These are phyloP conservation scores for Mallotus repandus DNA, from an alignment of 441 rosid genomes.

Conservation along the genomic window DNA sequence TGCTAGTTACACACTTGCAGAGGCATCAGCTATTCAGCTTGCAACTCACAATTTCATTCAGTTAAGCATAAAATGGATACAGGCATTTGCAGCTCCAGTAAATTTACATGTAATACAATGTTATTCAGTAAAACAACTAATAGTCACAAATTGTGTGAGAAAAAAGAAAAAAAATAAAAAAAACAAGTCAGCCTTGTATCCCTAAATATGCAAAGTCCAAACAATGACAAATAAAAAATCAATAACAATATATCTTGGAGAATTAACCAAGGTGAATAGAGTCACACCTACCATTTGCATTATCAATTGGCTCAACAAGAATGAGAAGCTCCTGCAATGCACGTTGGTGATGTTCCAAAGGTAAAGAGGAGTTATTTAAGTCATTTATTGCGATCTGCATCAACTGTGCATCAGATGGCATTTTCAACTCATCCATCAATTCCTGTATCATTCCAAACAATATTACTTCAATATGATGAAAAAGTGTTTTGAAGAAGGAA, in stretches of 20 bases:
- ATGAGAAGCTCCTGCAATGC: no score
- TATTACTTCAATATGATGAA: not conserved
- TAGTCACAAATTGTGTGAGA: not conserved
- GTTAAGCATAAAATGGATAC: not conserved
- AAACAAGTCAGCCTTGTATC: not conserved
- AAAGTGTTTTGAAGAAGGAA: not conserved
- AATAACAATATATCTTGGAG: slow-evolving; percentile 31
- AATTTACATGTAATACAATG: not conserved
- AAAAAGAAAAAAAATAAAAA: not conserved
- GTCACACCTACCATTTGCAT: no score
- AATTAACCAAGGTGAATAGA: no score
- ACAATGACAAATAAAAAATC: not conserved
- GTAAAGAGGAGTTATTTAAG: no score
- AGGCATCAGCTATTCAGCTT: not conserved
- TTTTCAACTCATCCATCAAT: slow-evolving; percentile 56
- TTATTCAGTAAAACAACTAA: not conserved
- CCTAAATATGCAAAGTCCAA: not conserved
- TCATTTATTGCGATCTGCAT: no score
- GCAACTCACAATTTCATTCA: not conserved
- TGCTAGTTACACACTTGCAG: not conserved
- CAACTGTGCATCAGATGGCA: slow-evolving; percentile 45
- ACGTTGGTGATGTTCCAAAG: no score
- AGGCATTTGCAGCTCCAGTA: not conserved
- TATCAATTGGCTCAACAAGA: no score
- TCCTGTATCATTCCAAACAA: slow-evolving; percentile 42